phyloP scores from a whole-genome alignment of 345 rosid species.

The Theobroma cacao region DNA sequence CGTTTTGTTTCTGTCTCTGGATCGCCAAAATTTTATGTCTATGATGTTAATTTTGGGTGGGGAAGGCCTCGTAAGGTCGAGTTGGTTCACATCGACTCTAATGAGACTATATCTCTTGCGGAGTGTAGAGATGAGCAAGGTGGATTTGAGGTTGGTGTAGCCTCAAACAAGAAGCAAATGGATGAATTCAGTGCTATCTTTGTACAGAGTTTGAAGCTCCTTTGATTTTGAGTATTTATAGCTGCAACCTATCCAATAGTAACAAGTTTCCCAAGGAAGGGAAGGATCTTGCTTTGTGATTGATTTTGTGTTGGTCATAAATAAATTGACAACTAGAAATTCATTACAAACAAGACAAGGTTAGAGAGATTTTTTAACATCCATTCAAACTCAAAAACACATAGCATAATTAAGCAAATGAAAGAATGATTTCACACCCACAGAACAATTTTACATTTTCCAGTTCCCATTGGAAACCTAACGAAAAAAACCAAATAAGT shows the following conservation, averaged over 20 bases:
- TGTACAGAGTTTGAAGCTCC: background rate
- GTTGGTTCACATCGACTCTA: slow-evolving; percentile 27
- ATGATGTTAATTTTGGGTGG: slow-evolving; percentile 47
- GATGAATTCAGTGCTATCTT: background rate
- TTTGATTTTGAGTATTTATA: background rate
- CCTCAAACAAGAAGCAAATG: background rate
- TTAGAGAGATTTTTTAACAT: no score
- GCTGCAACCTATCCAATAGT: no score
- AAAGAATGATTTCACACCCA: background rate
- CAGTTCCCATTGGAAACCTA: background rate
- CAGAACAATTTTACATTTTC: background rate
- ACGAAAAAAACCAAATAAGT: background rate
- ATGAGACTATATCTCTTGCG: slow-evolving; percentile 20
- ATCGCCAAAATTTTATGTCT: slow-evolving; percentile 44
- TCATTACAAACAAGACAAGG: no score
- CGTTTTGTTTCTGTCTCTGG: slow-evolving; percentile 20
- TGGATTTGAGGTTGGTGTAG: slow-evolving; percentile 6
- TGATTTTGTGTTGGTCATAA: no score
- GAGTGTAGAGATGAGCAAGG: slow-evolving; percentile 30
- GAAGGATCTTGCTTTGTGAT: no score
- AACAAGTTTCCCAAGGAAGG: no score
- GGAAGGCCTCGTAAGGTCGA: slow-evolving; percentile 44
- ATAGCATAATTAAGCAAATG: background rate
- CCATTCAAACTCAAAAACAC: background rate
- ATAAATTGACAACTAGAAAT: no score